Base-by-base conservation (phyloP, 2,329 filamentous ascomycete genomes). In the Ampelomyces quisqualis region DNA sequence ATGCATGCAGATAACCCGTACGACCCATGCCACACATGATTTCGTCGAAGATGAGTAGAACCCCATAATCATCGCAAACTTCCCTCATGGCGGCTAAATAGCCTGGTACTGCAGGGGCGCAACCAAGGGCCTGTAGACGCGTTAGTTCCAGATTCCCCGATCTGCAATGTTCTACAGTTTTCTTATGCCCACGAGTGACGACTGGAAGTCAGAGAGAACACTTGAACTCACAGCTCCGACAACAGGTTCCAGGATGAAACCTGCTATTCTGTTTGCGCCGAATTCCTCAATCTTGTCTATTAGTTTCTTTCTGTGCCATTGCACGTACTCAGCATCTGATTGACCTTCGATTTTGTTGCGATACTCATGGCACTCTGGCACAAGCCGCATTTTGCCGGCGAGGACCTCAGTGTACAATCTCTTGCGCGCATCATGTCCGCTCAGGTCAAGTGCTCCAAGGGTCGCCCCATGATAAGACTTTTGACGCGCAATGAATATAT, bases 41-140 rank as follows among this genome's bases (percentile, higher is more conserved):
- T 60, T 91, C 88, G 56, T 93, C 88, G 0, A 91, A 69, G 31
- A 91, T 84, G n/a, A 93, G 72, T 0, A 93, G 76, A 0, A 84
- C 81, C 0, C 84, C 86, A 57, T 91, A 75, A 45, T 79, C 80
- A 37, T 84, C 77, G 61, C 88, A 93, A 1, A 93, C 72, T 2
- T 71, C 70, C 55, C 78, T 78, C 66, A 91, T 80, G 1, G 83
- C 85, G 35, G 73, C 69, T 34, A 90, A 80, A 51, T 93, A 93
- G 0, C 85, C 86, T 0, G 73, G 70, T 0, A 84, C 75, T 0
- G 84, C 72, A 1, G 82, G 77, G 1, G 88, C 81, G 54, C 83
- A 88, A 0, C 85, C 88, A 0, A 89, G 71, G 2, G 85, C 76
- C 77, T 80, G n/a, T n/a, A n/a, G n/a, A n/a, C n/a, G n/a, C n/a